Percentiles rank a stretch among this genome's conserved stretches.
Conservation (phyloP, 208 protist genomes). For the Leishmania lainsoni region DNA sequence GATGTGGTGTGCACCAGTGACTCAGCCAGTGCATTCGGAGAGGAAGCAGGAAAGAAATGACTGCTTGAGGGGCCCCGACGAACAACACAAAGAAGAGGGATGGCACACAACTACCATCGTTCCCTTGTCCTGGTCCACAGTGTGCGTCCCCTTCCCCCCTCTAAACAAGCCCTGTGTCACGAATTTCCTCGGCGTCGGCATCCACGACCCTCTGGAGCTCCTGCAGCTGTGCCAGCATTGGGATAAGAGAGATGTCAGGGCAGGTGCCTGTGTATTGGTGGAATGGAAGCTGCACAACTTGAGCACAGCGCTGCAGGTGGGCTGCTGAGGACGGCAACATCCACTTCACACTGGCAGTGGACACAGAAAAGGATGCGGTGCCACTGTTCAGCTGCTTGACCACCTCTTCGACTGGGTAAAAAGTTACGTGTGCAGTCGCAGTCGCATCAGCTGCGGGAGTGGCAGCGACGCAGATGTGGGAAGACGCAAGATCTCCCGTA, state of each 20-base stretch:
- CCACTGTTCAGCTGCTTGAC: not conserved
- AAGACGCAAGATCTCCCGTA: slow-evolving; percentile 15
- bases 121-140: not conserved
- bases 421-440: not conserved
- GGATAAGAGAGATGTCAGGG: not conserved
- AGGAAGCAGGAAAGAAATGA: no score
- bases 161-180: not conserved
- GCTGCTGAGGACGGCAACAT: slow-evolving; percentile 8
- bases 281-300: slow-evolving; percentile 1
- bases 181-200: not conserved
- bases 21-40: not conserved
- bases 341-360: slow-evolving; percentile 14
- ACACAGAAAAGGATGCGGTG: not conserved
- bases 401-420: not conserved
- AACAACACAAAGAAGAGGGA: not conserved
- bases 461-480: slow-evolving; percentile 5
- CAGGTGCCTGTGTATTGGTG: not conserved
- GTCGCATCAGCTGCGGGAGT: not conserved
- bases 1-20: not conserved
- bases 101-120: not conserved
- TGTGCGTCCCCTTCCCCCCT: not conserved
- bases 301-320: slow-evolving; percentile 5
- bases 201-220: slow-evolving; percentile 6
- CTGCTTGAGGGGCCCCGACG: no score
- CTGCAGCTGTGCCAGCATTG: slow-evolving; percentile 6